Conservation (phyloP, 495 filamentous ascomycete species). For the Bathelium albidoporum region DNA sequence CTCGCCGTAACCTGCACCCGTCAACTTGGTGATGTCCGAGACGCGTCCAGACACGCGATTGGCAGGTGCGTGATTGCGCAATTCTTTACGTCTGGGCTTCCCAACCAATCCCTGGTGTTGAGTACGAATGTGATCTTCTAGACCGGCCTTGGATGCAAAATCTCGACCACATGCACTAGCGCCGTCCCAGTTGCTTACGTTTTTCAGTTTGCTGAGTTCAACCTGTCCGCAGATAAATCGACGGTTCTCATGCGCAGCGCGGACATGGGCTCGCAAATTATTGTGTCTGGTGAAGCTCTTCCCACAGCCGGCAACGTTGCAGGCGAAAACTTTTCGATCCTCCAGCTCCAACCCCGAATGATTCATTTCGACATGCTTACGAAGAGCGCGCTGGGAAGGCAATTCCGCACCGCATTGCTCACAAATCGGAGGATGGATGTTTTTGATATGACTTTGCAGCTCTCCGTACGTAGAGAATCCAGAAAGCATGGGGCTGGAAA, state of each 20-base stretch:
- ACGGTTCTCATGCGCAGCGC: conserved; percentile 57
- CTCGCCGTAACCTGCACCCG: conserved; percentile 48
- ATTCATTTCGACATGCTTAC: conserved; percentile 39
- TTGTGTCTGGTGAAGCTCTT: conserved; percentile 65
- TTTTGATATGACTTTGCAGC: conserved; percentile 60
- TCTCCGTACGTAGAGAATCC: conserved; percentile 62
- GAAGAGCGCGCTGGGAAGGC: conserved; percentile 45
- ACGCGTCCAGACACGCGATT: conserved; percentile 22
- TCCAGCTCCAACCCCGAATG: conserved; percentile 18
- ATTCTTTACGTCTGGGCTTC: conserved; percentile 28
- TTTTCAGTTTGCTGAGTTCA: conserved; percentile 47
- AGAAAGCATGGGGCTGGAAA: conserved; percentile 23
- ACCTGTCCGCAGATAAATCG: conserved; percentile 64
- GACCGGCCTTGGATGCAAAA: conserved; percentile 58
- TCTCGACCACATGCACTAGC: conserved; percentile 56
- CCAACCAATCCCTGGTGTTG: conserved; percentile 53
- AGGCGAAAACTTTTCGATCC: conserved; percentile 48
- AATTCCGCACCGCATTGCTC: conserved; percentile 57
- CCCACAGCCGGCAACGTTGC: conserved; percentile 53
- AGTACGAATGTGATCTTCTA: conserved; percentile 73
- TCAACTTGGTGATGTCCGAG: conserved; percentile 35
- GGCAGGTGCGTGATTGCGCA: conserved; percentile 17
- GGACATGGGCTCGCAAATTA: conserved; percentile 70
- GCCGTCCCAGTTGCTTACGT: conserved; percentile 52
- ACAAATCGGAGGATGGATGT: conserved; percentile 65